These are phyloP conservation scores for Amylocarpus encephaloides DNA, from an alignment of 2,329 filamentous ascomycete genomes.

Conservation along the genomic window DNA sequence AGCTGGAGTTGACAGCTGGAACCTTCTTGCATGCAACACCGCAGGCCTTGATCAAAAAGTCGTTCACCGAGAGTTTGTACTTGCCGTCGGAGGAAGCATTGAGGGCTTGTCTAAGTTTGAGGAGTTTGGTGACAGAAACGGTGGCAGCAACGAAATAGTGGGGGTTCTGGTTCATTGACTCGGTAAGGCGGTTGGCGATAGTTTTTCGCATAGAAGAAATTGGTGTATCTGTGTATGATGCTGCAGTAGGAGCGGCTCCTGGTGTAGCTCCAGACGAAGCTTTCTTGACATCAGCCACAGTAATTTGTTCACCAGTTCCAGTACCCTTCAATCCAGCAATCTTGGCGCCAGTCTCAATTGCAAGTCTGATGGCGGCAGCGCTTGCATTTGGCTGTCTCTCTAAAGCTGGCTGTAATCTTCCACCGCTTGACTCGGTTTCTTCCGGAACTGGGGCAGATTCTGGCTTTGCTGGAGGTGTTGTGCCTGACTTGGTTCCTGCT, in stretches of 20 bases:
- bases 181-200: conserved; percentile 82
- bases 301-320: conserved; percentile 80
- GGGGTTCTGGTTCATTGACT: conserved; percentile 89
- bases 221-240: conserved; percentile 76
- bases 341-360: conserved; percentile 75
- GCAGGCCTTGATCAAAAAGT: conserved; percentile 97
- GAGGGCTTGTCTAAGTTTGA: conserved; percentile 91
- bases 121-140: conserved; percentile 88
- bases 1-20: conserved; percentile 91
- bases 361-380: conserved; percentile 71
- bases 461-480: conserved; percentile 50
- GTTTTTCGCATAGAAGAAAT: conserved; percentile 95
- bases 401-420: conserved; percentile 74
- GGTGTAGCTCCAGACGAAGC: conserved; percentile 48
- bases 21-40: conserved; percentile 86
- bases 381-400: conserved; percentile 73
- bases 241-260: conserved; percentile 50
- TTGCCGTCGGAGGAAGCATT: conserved; percentile 84
- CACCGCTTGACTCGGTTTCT: conserved; percentile 67
- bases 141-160: conserved; percentile 95
- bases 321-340: conserved; percentile 78
- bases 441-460: conserved; percentile 62
- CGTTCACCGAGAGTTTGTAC: conserved; percentile 99
- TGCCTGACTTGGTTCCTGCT: conserved; percentile 48
- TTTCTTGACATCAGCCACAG: conserved; percentile 90